Percentiles rank a stretch among this genome's conserved stretches.
Conservation (phyloP, 352 stramenopile species). For the Aphanomyces euteiches region DNA sequence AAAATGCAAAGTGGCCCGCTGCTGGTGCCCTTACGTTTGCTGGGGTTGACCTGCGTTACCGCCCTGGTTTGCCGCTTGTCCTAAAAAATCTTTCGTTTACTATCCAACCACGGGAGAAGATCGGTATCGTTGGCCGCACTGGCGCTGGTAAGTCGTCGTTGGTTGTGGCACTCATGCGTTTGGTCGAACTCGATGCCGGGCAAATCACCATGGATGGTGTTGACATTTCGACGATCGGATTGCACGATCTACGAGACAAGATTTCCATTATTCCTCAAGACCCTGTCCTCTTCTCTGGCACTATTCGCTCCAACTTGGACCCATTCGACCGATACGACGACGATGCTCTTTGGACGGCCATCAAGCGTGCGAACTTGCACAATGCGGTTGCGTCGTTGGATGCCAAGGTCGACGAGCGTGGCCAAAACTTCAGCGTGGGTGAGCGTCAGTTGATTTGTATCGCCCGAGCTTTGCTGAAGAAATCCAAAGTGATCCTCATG, state of each 20-base stretch:
- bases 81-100: slow-evolving; percentile 21
- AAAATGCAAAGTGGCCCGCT: slow-evolving; percentile 3
- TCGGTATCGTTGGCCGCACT: slow-evolving; percentile 72
- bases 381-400: not conserved
- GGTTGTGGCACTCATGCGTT: slow-evolving; percentile 64
- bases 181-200: slow-evolving; percentile 62
- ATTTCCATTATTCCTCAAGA: slow-evolving; percentile 51
- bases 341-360: slow-evolving; percentile 82
- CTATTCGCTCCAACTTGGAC: slow-evolving; percentile 90
- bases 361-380: slow-evolving; percentile 35
- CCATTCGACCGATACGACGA: slow-evolving; percentile 87
- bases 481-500: slow-evolving; percentile 70
- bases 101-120: slow-evolving; percentile 64
- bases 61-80: slow-evolving; percentile 40
- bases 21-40: slow-evolving; percentile 22
- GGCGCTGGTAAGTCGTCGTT: slow-evolving; percentile 66
- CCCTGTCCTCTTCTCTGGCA: slow-evolving; percentile 80
- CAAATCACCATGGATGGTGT: slow-evolving; percentile 70
- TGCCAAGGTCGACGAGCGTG: slow-evolving; percentile 60
- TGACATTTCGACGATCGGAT: slow-evolving; percentile 38
- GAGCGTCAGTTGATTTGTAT: slow-evolving; percentile 87
- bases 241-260: slow-evolving; percentile 14
- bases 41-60: slow-evolving; percentile 62
- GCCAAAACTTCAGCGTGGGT: slow-evolving; percentile 88
- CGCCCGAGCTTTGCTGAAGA: slow-evolving; percentile 70